Percentiles rank a stretch among this genome's conserved stretches.
These are phyloP conservation scores for Tothia fuscella DNA, from an alignment of 2,329 filamentous ascomycete species.

Conservation along the genomic window DNA sequence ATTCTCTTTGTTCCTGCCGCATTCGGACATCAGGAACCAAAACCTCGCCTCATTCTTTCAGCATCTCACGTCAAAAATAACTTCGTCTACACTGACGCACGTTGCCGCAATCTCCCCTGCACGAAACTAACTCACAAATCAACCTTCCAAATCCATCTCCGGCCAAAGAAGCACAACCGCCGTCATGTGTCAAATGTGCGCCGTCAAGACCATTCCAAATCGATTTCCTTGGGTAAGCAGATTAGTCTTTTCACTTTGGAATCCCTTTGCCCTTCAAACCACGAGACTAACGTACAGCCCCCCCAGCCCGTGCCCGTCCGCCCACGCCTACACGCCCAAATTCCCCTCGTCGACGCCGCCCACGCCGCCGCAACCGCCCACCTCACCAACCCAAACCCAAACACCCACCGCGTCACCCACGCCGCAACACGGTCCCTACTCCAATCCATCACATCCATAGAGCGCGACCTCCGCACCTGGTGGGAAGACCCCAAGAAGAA, in stretches of 20 bases:
- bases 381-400: background rate
- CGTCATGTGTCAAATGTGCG: too few relatives aligned
- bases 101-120: background rate
- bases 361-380: background rate
- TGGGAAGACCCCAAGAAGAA: constrained; percentile 4
- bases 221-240: background rate
- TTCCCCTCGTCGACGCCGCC: background rate
- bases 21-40: too few relatives aligned
- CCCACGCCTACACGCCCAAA: background rate
- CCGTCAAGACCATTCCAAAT: background rate
- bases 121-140: background rate
- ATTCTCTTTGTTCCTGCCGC: too few relatives aligned
- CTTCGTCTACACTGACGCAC: too few relatives aligned
- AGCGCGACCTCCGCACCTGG: background rate
- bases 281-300: background rate
- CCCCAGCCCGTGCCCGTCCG: background rate
- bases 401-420: background rate
- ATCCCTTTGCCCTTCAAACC: background rate
- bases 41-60: too few relatives aligned
- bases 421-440: background rate
- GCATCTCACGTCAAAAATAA: too few relatives aligned
- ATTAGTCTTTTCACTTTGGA: background rate
- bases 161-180: too few relatives aligned
- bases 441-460: background rate
- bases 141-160: too few relatives aligned